Conservation (phyloP, 768 basidiomycete genomes). For the Albatrellus ellisii region DNA sequence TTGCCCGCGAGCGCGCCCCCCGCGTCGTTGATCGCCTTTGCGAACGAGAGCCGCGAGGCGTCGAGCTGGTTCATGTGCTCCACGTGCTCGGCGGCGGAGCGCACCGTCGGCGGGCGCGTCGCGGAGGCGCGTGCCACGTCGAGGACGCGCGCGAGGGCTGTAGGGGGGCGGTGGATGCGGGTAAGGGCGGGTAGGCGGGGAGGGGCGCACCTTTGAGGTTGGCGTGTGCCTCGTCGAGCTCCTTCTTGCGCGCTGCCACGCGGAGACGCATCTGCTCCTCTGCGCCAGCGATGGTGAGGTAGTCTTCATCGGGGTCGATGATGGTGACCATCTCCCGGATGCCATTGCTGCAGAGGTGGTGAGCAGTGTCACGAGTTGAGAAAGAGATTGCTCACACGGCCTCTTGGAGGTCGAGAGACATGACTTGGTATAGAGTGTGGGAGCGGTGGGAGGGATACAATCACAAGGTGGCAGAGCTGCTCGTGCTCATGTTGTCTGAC, state of each 20-base stretch:
- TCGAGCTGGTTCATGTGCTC: constrained; percentile 55
- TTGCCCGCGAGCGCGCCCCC: constrained; percentile 52
- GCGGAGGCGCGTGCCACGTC: constrained; percentile 64
- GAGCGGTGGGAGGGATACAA: too few relatives aligned
- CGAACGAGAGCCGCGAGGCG: constrained; percentile 44
- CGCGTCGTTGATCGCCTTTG: constrained; percentile 62
- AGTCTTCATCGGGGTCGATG: constrained; percentile 72
- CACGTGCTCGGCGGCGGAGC: constrained; percentile 49
- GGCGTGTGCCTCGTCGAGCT: constrained; percentile 51
- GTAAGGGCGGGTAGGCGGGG: neutral
- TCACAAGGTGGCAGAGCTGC: too few relatives aligned
- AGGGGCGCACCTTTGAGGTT: constrained; percentile 43
- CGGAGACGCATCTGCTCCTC: constrained; percentile 55
- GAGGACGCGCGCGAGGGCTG: constrained; percentile 50
- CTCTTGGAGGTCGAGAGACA: too few relatives aligned
- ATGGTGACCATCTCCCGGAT: constrained; percentile 59
- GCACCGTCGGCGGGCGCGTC: constrained; percentile 54
- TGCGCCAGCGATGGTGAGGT: constrained; percentile 57
- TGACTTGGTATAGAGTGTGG: too few relatives aligned
- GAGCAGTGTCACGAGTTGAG: too few relatives aligned
- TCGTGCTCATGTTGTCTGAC: too few relatives aligned
- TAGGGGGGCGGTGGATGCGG: neutral
- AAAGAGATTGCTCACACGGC: too few relatives aligned
- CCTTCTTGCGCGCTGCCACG: constrained; percentile 46
- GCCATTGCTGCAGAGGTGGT: constrained; percentile 52